A percentile compares a stretch with the other conserved stretches of the same genome.
phyloP scores from a whole-genome alignment of 768 basidiomycete species.

The Phlebiopsis flavidoalba region DNA sequence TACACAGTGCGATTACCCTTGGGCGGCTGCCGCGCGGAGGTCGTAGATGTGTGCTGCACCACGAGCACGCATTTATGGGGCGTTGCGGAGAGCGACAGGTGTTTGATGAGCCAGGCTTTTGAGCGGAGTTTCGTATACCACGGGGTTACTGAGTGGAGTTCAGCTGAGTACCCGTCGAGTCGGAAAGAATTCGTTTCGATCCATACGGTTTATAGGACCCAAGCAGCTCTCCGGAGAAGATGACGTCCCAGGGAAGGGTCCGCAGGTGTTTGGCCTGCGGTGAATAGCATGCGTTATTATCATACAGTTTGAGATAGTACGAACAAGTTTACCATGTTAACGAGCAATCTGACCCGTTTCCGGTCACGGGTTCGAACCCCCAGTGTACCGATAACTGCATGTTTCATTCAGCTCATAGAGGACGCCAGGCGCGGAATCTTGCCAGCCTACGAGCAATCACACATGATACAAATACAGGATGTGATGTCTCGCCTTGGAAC shows the following conservation, averaged over 20 bases:
- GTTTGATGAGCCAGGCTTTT: too few relatives aligned
- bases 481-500: neutral
- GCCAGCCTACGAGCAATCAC: conserved; percentile 41
- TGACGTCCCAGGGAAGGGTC: conserved; percentile 58
- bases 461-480: neutral
- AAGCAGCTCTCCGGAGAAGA: conserved; percentile 59
- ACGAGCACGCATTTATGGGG: conserved; percentile 58
- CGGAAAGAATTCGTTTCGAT: too few relatives aligned
- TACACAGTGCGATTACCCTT: conserved; percentile 59
- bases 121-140: conserved; percentile 46
- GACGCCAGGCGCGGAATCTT: conserved; percentile 45
- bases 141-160: conserved; percentile 36
- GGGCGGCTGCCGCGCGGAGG: conserved; percentile 43
- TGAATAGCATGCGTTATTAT: too few relatives aligned
- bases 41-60: conserved; percentile 54
- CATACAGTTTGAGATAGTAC: too few relatives aligned
- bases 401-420: conserved; percentile 47
- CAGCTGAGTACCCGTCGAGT: too few relatives aligned
- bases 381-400: conserved; percentile 44
- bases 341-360: conserved; percentile 53
- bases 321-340: conserved; percentile 49
- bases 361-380: too few relatives aligned
- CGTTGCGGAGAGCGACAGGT: conserved; percentile 35
- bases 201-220: conserved; percentile 60
- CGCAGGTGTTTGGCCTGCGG: conserved; percentile 54